Conservation (phyloP, 2,329 filamentous ascomycete species). For the Apiospora koreana region DNA sequence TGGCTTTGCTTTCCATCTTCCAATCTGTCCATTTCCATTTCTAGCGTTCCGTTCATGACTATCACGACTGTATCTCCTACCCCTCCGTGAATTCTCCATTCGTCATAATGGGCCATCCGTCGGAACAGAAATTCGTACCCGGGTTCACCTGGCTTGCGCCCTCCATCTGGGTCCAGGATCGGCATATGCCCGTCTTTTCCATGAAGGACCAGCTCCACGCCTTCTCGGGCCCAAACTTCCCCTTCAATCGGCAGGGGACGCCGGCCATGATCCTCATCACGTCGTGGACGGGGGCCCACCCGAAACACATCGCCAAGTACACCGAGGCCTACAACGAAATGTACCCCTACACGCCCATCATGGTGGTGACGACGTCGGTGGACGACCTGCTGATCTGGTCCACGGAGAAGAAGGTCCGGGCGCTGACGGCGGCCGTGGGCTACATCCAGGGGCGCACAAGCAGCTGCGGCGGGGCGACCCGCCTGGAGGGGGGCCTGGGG, state of each 20-base stretch:
- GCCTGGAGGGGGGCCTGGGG: not conserved
- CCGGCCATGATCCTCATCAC: slow-evolving; percentile 39
- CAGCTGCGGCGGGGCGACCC: not conserved
- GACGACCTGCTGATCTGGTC: slow-evolving; percentile 31
- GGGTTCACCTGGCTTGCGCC: slow-evolving; percentile 38
- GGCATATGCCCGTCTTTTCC: not conserved
- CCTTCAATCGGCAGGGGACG: not conserved
- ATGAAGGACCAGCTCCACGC: not conserved
- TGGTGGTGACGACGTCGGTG: slow-evolving; percentile 41
- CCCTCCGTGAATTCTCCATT: not conserved
- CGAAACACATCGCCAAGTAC: slow-evolving; percentile 47
- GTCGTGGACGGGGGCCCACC: slow-evolving; percentile 48
- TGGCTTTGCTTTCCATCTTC: not conserved
- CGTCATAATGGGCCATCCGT: not conserved
- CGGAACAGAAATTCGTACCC: slow-evolving; percentile 33
- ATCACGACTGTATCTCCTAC: not conserved
- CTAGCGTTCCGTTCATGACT: not conserved
- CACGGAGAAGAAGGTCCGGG: slow-evolving; percentile 10
- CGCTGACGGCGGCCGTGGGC: slow-evolving; percentile 2
- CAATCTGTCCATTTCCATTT: too few relatives aligned
- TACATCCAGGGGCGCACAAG: slow-evolving; percentile 12
- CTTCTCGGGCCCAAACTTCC: not conserved
- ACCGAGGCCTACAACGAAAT: slow-evolving; percentile 42
- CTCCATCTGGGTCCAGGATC: slow-evolving; percentile 32
- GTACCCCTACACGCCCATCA: slow-evolving; percentile 42